These are phyloP conservation scores for Dryadomyces quercus-mongolicae DNA, from an alignment of 2,329 filamentous ascomycete genomes.

Conservation along the genomic window DNA sequence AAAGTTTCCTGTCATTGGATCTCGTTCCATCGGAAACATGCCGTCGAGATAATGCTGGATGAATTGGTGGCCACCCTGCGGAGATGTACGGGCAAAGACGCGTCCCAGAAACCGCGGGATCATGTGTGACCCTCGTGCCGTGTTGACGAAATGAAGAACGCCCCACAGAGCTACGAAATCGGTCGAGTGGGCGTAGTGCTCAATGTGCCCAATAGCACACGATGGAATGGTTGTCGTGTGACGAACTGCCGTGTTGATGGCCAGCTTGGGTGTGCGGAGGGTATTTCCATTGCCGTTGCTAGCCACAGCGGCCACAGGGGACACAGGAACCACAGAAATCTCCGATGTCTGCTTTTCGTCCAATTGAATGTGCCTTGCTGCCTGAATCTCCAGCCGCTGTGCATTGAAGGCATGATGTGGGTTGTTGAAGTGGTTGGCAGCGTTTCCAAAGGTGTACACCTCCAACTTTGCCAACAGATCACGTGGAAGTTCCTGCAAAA, in stretches of 20 bases:
- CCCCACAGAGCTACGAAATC: slow-evolving; percentile 70
- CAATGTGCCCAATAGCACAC: slow-evolving; percentile 55
- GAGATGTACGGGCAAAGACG: slow-evolving; percentile 42
- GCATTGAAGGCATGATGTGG: slow-evolving; percentile 42
- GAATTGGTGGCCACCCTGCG: slow-evolving; percentile 44
- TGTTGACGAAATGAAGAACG: slow-evolving; percentile 52
- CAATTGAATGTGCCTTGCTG: neutral
- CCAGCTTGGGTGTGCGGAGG: neutral
- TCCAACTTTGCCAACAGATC: slow-evolving; percentile 57
- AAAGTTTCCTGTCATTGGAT: slow-evolving; percentile 28
- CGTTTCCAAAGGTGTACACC: slow-evolving; percentile 67
- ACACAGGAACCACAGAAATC: neutral
- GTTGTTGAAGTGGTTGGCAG: slow-evolving; percentile 74
- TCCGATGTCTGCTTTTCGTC: neutral
- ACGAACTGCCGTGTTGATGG: neutral
- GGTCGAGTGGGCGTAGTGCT: slow-evolving; percentile 65
- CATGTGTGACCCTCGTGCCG: slow-evolving; percentile 25
- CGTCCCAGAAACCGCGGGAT: slow-evolving; percentile 50
- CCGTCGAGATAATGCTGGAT: slow-evolving; percentile 49
- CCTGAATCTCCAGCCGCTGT: slow-evolving; percentile 20
- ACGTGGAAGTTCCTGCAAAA: slow-evolving; percentile 58
- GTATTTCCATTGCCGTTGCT: neutral
- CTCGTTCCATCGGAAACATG: slow-evolving; percentile 42
- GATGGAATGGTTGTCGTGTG: slow-evolving; percentile 23
- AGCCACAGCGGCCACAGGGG: too few relatives aligned